These are phyloP conservation scores for Croton laevigatus DNA, from an alignment of 441 rosid species.

Conservation along the genomic window DNA sequence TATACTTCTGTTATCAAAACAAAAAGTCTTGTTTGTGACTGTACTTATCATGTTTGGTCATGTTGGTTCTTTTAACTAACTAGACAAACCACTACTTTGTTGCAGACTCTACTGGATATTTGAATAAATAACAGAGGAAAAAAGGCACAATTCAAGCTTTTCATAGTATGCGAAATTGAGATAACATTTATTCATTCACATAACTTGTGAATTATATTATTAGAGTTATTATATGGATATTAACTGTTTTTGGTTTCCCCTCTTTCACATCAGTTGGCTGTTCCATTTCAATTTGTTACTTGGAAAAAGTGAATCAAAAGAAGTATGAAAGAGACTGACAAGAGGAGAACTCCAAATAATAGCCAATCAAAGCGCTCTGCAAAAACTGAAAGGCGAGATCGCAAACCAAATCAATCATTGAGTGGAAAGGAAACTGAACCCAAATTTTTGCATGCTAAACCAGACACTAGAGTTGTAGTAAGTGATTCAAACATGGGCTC, in stretches of 20 bases:
- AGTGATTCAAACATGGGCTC: conserved; percentile 46
- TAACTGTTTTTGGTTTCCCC: conserved; percentile 7
- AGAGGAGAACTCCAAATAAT: conserved; percentile 41
- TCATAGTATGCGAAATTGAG: conserved; percentile 14
- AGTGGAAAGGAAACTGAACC: conserved; percentile 37
- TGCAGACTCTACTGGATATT: conserved; percentile 23
- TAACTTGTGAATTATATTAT: background rate
- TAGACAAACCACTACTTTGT: background rate
- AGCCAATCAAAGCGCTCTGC: conserved; percentile 40
- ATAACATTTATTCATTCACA: background rate
- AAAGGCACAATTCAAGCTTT: background rate
- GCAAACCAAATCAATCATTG: conserved; percentile 29
- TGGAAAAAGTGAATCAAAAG: conserved; percentile 21
- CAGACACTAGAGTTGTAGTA: conserved; percentile 34
- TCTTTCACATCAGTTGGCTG: conserved; percentile 11
- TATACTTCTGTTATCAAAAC: no score
- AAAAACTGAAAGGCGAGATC: conserved; percentile 39
- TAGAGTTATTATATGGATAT: conserved; percentile 4
- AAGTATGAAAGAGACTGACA: conserved; percentile 52
- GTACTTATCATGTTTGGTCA: background rate
- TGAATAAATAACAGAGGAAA: background rate
- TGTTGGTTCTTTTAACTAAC: background rate
- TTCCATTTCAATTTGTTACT: conserved; percentile 19
- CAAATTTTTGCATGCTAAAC: conserved; percentile 33
- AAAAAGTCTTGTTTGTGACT: no score